phyloP scores from a whole-genome alignment of 176 grass and related monocot genomes.

The Elymus sibiricus region DNA sequence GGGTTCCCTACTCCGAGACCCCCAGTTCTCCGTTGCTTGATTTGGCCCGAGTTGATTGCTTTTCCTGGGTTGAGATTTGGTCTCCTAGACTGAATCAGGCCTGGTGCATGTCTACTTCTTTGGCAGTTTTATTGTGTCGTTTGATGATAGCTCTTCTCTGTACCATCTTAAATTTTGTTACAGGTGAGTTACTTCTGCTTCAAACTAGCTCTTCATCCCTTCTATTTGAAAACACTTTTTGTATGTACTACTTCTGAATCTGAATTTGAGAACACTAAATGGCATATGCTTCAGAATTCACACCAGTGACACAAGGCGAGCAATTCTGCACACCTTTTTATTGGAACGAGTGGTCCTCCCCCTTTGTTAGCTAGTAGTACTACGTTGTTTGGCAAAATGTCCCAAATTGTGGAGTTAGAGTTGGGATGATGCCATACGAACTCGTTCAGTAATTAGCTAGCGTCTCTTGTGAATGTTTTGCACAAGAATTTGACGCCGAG shows the following conservation, averaged over 20 bases:
- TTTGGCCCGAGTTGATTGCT: background rate
- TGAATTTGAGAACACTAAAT: no score
- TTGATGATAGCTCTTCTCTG: no score
- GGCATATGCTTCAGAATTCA: no score
- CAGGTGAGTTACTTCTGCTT: no score
- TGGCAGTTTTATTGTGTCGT: no score
- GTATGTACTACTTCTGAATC: no score
- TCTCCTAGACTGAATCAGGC: background rate
- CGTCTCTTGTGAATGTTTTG: background rate
- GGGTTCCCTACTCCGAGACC: background rate
- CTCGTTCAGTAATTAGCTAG: background rate
- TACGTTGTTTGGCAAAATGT: background rate
- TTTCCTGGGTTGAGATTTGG: background rate
- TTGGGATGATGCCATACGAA: background rate
- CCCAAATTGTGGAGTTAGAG: background rate
- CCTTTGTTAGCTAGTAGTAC: background rate
- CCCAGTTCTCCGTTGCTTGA: background rate
- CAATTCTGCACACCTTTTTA: no score
- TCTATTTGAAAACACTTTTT: no score
- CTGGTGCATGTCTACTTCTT: no score
- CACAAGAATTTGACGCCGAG: background rate
- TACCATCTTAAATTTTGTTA: no score
- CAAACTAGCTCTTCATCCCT: no score
- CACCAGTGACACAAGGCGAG: no score
- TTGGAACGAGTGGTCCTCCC: background rate